phyloP scores from a whole-genome alignment of 2,329 filamentous ascomycete species.

The Talaromyces pinophilus region DNA sequence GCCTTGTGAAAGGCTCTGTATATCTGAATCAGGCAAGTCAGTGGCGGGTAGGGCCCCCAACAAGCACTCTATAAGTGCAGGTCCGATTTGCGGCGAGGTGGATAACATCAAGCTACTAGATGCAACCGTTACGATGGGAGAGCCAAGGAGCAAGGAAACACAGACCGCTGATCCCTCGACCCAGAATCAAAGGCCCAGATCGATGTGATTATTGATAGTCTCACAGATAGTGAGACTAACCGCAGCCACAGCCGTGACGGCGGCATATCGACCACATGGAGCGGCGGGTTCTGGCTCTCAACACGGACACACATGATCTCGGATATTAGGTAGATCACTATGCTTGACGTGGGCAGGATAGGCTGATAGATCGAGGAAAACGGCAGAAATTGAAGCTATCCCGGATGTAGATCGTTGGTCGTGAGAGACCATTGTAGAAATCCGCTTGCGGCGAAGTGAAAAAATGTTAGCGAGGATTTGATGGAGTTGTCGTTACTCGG shows the following conservation, averaged over 20 bases:
- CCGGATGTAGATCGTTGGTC: not conserved
- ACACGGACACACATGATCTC: slow-evolving; percentile 2
- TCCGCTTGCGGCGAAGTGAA: slow-evolving; percentile 14
- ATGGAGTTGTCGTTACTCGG: not conserved
- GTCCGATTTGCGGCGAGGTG: slow-evolving; percentile 19
- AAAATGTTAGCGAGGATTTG: not conserved
- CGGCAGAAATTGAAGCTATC: slow-evolving; percentile 1
- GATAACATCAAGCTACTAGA: slow-evolving; percentile 17
- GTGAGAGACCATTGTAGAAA: not conserved
- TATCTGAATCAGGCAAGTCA: slow-evolving; percentile 17
- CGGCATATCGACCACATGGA: slow-evolving; percentile 18
- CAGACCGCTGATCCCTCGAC: slow-evolving; percentile 7
- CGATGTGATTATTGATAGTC: not conserved
- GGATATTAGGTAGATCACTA: slow-evolving; percentile 8
- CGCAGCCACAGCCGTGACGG: slow-evolving; percentile 12
- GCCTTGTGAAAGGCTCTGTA: not conserved
- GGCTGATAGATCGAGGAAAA: slow-evolving; percentile 1
- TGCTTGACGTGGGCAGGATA: not conserved
- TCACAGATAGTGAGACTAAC: not conserved
- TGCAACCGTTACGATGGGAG: slow-evolving; percentile 20
- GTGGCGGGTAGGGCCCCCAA: not conserved
- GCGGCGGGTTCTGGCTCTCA: not conserved
- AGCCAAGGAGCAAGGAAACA: not conserved
- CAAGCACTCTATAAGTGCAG: slow-evolving; percentile 1
- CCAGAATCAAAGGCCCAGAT: slow-evolving; percentile 1